Percentiles rank a stretch among this genome's conserved stretches.
Evolutionary conservation across 768 basidiomycete species (phyloP).

Genomic region (Krasilnikovozyma curviuscula): DNA sequence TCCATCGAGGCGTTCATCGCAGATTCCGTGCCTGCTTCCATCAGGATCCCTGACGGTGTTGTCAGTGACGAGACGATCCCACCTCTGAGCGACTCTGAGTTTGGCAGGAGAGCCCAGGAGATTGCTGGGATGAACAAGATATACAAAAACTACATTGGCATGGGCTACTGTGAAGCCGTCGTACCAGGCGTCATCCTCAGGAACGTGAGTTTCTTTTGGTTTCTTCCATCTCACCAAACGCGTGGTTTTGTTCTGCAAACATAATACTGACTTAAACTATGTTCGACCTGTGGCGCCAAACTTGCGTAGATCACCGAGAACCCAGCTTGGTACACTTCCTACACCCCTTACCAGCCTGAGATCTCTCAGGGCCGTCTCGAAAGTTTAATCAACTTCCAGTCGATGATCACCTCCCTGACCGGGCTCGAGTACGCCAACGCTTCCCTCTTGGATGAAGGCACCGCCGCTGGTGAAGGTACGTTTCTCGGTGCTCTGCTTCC

Average conservation of each 20-base stretch:
- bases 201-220: constrained; percentile 31
- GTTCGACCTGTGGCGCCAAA: not conserved
- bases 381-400: constrained; percentile 89
- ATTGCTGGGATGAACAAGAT: constrained; percentile 60
- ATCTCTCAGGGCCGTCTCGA: constrained; percentile 97
- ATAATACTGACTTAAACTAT: not conserved
- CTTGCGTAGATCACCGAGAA: constrained; percentile 41
- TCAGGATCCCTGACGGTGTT: constrained; percentile 41
- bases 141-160: constrained; percentile 87
- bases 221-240: not conserved
- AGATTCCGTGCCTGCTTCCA: constrained; percentile 59
- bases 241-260: not conserved
- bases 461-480: constrained; percentile 18
- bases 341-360: constrained; percentile 45
- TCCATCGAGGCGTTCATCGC: constrained; percentile 74
- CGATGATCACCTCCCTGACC: constrained; percentile 85
- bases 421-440: constrained; percentile 91
- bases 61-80: constrained; percentile 52
- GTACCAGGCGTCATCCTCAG: constrained; percentile 89
- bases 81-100: constrained; percentile 66
- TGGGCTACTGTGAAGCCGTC: constrained; percentile 91
- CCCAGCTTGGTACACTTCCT: constrained; percentile 79
- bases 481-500: too few species aligned
- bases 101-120: constrained; percentile 51
- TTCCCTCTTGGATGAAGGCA: constrained; percentile 66